Percentiles rank a stretch among this genome's conserved stretches.
Conservation (phyloP, 2,329 filamentous ascomycete genomes). For the Pezicula carpinea region DNA sequence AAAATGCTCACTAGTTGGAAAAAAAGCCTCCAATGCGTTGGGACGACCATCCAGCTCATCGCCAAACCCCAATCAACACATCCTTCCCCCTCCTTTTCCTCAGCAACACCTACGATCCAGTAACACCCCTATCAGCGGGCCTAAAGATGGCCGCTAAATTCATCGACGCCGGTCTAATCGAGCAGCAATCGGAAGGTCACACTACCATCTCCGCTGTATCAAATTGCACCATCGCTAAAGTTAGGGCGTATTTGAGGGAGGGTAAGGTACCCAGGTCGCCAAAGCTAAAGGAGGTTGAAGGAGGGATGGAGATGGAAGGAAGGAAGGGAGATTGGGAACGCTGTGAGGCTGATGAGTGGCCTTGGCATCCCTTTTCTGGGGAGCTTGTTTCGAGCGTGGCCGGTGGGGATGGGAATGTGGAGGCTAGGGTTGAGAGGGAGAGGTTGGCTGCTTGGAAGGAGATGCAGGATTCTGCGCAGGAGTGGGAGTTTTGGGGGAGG, state of each 20-base stretch:
- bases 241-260: constrained; percentile 20
- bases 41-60: constrained; percentile 23
- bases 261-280: constrained; percentile 21
- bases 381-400: no score
- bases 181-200: constrained; percentile 25
- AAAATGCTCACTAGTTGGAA: background rate
- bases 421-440: constrained; percentile 7
- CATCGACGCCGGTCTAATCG: constrained; percentile 21
- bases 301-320: constrained; percentile 8
- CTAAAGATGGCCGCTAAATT: constrained; percentile 27
- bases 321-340: constrained; percentile 21
- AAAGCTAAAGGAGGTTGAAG: background rate
- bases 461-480: constrained; percentile 9
- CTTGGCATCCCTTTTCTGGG: constrained; percentile 14
- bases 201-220: constrained; percentile 20
- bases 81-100: constrained; percentile 35
- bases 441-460: constrained; percentile 9
- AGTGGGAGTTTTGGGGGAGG: constrained; percentile 1
- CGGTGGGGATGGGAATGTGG: constrained; percentile 1
- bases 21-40: constrained; percentile 23
- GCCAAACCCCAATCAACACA: constrained; percentile 25
- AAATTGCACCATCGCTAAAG: constrained; percentile 20
- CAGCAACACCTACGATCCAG: constrained; percentile 34
- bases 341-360: constrained; percentile 23
- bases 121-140: constrained; percentile 30